These are phyloP conservation scores for Nicotiana otophora DNA, from an alignment of 257 asterid genomes.

Conservation along the genomic window DNA sequence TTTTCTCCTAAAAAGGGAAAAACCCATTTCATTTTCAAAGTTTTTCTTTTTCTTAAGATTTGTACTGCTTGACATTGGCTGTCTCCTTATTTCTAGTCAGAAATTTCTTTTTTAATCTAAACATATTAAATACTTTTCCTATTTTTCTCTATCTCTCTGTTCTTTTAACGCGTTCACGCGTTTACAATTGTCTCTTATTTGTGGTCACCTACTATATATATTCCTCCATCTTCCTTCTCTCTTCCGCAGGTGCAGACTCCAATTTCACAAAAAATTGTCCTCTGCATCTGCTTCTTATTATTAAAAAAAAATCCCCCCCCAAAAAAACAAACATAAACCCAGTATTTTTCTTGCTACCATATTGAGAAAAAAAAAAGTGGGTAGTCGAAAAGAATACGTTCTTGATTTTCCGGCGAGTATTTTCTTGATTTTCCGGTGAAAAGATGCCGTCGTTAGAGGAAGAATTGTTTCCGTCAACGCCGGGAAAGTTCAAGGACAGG, in stretches of 20 bases:
- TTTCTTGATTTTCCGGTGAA: not conserved
- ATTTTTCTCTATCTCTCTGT: conserved; percentile 22
- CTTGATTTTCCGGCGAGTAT: not conserved
- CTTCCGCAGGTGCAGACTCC: conserved; percentile 44
- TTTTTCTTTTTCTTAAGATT: not conserved
- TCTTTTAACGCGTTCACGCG: conserved; percentile 55
- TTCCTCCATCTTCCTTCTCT: not conserved
- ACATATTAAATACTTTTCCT: not conserved
- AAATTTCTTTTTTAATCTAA: not conserved
- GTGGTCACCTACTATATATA: conserved; percentile 50
- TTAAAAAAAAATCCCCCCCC: not conserved
- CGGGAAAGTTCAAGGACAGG: conserved; percentile 65
- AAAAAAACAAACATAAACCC: not conserved
- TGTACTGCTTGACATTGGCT: not conserved
- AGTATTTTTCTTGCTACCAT: no score
- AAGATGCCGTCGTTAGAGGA: conserved; percentile 50
- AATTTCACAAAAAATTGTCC: conserved; percentile 4
- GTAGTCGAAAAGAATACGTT: no score
- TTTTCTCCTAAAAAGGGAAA: no score
- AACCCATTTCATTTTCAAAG: not conserved
- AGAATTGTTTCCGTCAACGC: conserved; percentile 57
- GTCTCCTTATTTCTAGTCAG: not conserved
- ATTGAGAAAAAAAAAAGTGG: no score
- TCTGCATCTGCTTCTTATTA: conserved; percentile 41
- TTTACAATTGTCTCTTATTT: conserved; percentile 12